Base-by-base conservation (phyloP, 768 basidiomycete species). In the Royoungia palumana region DNA sequence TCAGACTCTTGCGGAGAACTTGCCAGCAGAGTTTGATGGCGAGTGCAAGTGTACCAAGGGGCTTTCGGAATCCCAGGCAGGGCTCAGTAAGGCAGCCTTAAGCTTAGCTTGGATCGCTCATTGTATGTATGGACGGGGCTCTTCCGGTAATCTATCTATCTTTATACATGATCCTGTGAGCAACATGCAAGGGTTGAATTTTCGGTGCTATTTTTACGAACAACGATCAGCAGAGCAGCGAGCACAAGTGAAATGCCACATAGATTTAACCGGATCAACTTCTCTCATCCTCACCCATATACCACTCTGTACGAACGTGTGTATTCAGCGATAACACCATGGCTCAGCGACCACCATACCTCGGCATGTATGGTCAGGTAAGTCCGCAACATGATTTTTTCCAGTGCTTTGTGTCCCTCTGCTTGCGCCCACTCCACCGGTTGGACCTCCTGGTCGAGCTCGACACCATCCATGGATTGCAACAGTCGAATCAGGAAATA, bases 1-100 rank as follows among this genome's bases (percentile, higher is more conserved):
- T n/a, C n/a, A n/a, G n/a, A n/a, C n/a, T n/a, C n/a, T n/a, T n/a
- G n/a, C n/a, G n/a, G n/a, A n/a, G n/a, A n/a, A n/a, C n/a, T n/a
- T n/a, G n/a, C n/a, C n/a, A n/a, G n/a, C n/a, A n/a, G n/a, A n/a
- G n/a, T n/a, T n/a, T n/a, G n/a, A n/a, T n/a, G n/a, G n/a, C n/a
- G n/a, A n/a, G n/a, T n/a, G n/a, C n/a, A n/a, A n/a, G n/a, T n/a
- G 94, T 60, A 50, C 62, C 2, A 88, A 80, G 0, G 90, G 93
- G 0, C 95, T 9, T n/a, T 97, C 94, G 95, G 89, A 89, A 61
- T 61, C 69, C 6, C 37, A 40, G 39, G 5, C 9, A 24, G 27
- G 4, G 25, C 40, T 2, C 32, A 44, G 66, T 17, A 59, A 61
- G n/a, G 40, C 28, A 40, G 57, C 30, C 39, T 22, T 16, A 32